Evolutionary conservation across 108 stramenopile genomes (phyloP).

Genomic region (Bacterosira constricta): DNA sequence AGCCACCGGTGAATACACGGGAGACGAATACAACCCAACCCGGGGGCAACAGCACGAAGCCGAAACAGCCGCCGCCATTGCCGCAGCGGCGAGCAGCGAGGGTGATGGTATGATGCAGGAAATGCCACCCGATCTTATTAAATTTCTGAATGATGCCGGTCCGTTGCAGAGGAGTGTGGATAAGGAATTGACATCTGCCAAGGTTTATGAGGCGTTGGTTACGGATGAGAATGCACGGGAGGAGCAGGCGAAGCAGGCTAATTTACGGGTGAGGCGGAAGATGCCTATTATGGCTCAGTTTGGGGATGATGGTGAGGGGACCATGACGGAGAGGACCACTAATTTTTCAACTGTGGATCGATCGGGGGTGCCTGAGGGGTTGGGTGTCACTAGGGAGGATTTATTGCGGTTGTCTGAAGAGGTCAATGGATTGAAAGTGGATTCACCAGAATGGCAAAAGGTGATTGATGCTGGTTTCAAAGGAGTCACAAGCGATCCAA

Average conservation of each 20-base stretch:
- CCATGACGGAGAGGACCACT: conserved; percentile 44
- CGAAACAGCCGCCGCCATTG: background rate
- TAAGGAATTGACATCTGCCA: conserved; percentile 49
- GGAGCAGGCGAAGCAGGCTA: conserved; percentile 34
- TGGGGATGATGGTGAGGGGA: conserved; percentile 19
- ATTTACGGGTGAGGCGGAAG: conserved; percentile 18
- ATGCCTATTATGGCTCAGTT: conserved; percentile 31
- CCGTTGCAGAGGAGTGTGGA: conserved; percentile 47
- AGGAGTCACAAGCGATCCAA: background rate
- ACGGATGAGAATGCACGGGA: conserved; percentile 11
- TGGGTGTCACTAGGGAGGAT: conserved; percentile 21
- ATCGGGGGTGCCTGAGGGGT: background rate
- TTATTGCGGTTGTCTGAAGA: conserved; percentile 19
- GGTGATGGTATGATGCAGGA: background rate
- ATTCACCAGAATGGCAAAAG: conserved; percentile 21
- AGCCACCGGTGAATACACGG: background rate
- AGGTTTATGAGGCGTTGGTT: conserved; percentile 43
- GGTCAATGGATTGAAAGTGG: background rate
- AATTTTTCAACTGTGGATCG: conserved; percentile 50
- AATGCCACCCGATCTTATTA: conserved; percentile 39
- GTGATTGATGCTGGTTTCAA: conserved; percentile 22
- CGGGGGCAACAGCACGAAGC: background rate
- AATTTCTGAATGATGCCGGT: conserved; percentile 55
- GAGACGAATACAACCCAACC: background rate
- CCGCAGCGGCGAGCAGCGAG: background rate